These are phyloP conservation scores for Fusarium avenaceum DNA, from an alignment of 2,329 filamentous ascomycete species.

Conservation along the genomic window DNA sequence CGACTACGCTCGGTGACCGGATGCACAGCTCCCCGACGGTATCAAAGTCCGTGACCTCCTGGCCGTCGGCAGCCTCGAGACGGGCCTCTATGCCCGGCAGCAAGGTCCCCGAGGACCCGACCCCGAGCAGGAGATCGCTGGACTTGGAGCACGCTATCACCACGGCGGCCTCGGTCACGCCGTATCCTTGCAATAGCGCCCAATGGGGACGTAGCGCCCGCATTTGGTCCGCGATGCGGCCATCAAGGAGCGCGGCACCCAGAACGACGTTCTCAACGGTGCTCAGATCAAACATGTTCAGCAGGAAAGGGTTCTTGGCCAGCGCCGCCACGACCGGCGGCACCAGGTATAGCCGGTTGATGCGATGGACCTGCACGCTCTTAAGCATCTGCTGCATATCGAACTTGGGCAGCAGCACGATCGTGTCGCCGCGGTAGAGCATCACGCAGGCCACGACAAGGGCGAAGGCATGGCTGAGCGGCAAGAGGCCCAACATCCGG, in stretches of 20 bases:
- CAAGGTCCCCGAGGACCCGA: conserved; percentile 15
- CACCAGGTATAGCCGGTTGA: conserved; percentile 14
- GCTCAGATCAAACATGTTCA: conserved; percentile 16
- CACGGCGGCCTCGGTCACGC: conserved; percentile 12
- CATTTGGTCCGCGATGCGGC: conserved; percentile 14
- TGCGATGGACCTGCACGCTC: conserved; percentile 16
- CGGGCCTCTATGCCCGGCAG: conserved; percentile 15
- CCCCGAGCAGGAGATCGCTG: conserved; percentile 13
- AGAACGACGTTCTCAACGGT: conserved; percentile 15
- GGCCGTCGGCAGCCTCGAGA: conserved; percentile 12
- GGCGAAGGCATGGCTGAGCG: conserved; percentile 16
- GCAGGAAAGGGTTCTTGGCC: conserved; percentile 11
- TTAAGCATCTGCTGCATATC: conserved; percentile 17
- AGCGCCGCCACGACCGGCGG: conserved; percentile 13
- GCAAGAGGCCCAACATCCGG: conserved; percentile 12
- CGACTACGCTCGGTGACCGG: conserved; percentile 14
- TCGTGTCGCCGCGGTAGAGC: conserved; percentile 16
- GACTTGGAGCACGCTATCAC: conserved; percentile 13
- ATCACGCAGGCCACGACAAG: conserved; percentile 13
- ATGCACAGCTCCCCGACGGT: conserved; percentile 10
- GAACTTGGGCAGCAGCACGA: conserved; percentile 15
- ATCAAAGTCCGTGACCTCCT: conserved; percentile 15
- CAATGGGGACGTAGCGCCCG: conserved; percentile 4
- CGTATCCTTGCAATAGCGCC: conserved; percentile 16
- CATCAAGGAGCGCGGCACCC: conserved; percentile 15